Base-by-base conservation (phyloP, 2,329 filamentous ascomycete genomes). In the Cyphellophora attinorum region DNA sequence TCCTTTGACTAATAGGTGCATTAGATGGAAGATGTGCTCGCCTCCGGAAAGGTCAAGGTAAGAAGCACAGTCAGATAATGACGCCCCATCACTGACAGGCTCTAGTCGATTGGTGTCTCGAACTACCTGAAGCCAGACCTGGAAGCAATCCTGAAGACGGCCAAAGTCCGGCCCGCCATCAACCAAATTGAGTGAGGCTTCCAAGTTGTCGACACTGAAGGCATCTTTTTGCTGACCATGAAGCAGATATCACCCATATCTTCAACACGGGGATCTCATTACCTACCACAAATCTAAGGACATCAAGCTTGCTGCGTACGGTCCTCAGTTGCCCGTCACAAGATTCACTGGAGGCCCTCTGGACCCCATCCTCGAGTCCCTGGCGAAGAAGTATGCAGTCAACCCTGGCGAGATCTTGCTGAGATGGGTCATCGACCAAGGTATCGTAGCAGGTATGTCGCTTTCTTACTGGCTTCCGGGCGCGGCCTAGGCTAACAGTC, bases 381-480 rank as follows among this genome's bases (percentile, higher is more conserved):
- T 79, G 38, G 63, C 69, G n/a, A 69, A 69, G 50, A 79, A 79
- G 54, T 79, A 79, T 49, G 70, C 62, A 1, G 74, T 78, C 29
- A 64, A 53, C 34, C 64, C 71, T 31, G 67, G 62, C 2, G 73
- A 79, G 53, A 67, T 79, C 34, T 55, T 65, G 33, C 49, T 79
- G 35, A 57, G 75, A 33, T 80, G 74, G 73, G 69, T 65, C 31
- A 65, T 79, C 33, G 74, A 79, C 44, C 72, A 74, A 47, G 73
- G 72, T 15, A 54, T 70, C 37, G 64, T 78, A 11, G n/a, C n/a
- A n/a, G n/a, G n/a, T n/a, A n/a, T n/a, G n/a, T n/a, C n/a, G n/a
- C n/a, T n/a, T n/a, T n/a, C n/a, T n/a, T n/a, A n/a, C n/a, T n/a
- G n/a, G n/a, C n/a, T n/a, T n/a, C n/a, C n/a, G n/a, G n/a, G n/a